Percentiles rank a stretch among this genome's conserved stretches.
phyloP scores from a whole-genome alignment of 257 asterid genomes.

The Cinchona pubescens region DNA sequence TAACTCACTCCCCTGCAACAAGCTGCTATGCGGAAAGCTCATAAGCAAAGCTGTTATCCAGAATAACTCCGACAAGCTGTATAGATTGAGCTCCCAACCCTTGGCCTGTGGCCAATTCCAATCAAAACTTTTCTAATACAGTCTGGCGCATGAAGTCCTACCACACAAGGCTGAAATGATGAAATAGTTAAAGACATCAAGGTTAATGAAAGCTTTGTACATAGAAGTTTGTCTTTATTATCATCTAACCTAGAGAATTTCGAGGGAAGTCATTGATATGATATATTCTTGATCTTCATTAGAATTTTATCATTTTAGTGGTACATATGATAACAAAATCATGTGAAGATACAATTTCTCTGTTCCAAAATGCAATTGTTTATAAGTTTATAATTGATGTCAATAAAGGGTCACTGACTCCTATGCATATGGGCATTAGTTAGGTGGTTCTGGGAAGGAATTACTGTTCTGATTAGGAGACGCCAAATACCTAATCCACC shows the following conservation, averaged over 20 bases:
- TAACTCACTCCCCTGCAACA: neutral
- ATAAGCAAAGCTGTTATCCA: neutral
- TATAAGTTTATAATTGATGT: neutral
- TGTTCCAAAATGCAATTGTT: neutral
- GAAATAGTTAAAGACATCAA: neutral
- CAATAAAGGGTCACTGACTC: neutral
- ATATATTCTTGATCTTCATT: too few relatives aligned
- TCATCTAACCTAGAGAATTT: neutral
- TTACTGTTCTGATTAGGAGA: slow-evolving; percentile 8
- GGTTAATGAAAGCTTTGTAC: neutral
- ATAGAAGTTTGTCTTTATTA: neutral
- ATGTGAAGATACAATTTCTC: neutral
- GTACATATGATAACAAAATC: neutral
- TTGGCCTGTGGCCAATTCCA: too few relatives aligned
- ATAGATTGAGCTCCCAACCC: neutral
- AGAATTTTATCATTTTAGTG: neutral
- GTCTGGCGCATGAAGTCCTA: slow-evolving; percentile 74
- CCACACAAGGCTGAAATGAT: slow-evolving; percentile 60
- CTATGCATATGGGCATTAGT: neutral
- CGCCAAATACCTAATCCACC: slow-evolving; percentile 50
- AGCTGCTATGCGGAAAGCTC: neutral
- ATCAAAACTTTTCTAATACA: slow-evolving; percentile 55
- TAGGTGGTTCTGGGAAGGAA: neutral
- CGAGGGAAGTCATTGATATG: neutral
- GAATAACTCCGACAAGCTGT: neutral